A percentile compares a stretch with the other conserved stretches of the same genome.
These are phyloP conservation scores for Candida tropicalis DNA, from an alignment of 1,139 yeast species.

Conservation along the genomic window DNA sequence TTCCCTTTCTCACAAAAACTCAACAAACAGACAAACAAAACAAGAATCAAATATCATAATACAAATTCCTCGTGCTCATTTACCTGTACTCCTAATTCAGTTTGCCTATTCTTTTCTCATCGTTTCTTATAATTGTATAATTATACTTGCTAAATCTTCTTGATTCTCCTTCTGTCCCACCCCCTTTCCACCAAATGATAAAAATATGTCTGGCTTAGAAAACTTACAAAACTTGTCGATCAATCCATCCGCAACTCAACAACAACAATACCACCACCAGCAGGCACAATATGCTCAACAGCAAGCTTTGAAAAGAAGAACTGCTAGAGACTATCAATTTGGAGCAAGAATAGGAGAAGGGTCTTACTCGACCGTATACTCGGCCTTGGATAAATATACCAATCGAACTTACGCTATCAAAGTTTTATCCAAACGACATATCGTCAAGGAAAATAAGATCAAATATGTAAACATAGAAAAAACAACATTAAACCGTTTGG, in stretches of 20 bases:
- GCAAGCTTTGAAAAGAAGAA: constrained; percentile 21
- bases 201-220: constrained; percentile 5
- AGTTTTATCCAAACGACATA: constrained; percentile 70
- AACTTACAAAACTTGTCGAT: constrained; percentile 7
- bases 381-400: constrained; percentile 64
- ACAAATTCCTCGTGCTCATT: neutral
- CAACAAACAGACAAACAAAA: constrained; percentile 1
- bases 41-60: neutral
- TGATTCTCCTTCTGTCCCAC: neutral
- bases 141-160: neutral
- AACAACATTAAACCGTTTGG: constrained; percentile 70
- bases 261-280: constrained; percentile 6
- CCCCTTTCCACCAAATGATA: constrained; percentile 1
- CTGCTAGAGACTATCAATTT: constrained; percentile 70
- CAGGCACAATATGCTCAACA: constrained; percentile 5
- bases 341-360: constrained; percentile 81
- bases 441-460: constrained; percentile 77
- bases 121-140: neutral
- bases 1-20: constrained; percentile 2
- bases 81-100: too few species aligned
- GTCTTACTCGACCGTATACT: constrained; percentile 73
- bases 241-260: constrained; percentile 4
- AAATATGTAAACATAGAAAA: constrained; percentile 81
- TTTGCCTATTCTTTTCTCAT: neutral
- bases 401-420: constrained; percentile 70